Percentiles rank a stretch among this genome's conserved stretches.
phyloP scores from a whole-genome alignment of 805 yeast genomes.

The Schizosaccharomyces octosporus region DNA sequence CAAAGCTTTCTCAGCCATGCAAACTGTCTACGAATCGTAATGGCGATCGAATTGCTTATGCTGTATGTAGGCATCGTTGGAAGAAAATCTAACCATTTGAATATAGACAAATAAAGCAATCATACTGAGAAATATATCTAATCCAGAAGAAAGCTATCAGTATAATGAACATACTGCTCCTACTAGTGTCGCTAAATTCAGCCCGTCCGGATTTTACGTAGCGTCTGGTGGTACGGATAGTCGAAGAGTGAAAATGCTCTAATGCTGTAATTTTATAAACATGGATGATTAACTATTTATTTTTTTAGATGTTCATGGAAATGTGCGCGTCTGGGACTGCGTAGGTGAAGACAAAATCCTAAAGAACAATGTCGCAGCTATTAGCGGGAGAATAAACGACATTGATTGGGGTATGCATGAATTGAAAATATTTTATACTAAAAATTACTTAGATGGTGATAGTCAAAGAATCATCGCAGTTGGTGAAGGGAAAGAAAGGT shows the following conservation, averaged over 20 bases:
- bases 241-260: not conserved
- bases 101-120: slow-evolving; percentile 43
- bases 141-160: slow-evolving; percentile 31
- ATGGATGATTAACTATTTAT: not conserved
- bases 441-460: slow-evolving; percentile 29
- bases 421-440: not conserved
- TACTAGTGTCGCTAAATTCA: slow-evolving; percentile 64
- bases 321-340: slow-evolving; percentile 69
- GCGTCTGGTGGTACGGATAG: slow-evolving; percentile 45
- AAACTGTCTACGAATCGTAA: slow-evolving; percentile 52
- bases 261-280: not conserved
- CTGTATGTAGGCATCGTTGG: slow-evolving; percentile 12
- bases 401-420: slow-evolving; percentile 45
- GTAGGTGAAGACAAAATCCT: slow-evolving; percentile 29
- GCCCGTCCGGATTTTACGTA: slow-evolving; percentile 73
- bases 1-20: slow-evolving; percentile 43
- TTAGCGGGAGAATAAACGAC: slow-evolving; percentile 60
- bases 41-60: slow-evolving; percentile 51
- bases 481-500: slow-evolving; percentile 78
- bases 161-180: slow-evolving; percentile 44
- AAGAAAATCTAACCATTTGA: not conserved
- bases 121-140: slow-evolving; percentile 37
- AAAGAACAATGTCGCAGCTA: slow-evolving; percentile 47
- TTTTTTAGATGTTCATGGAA: slow-evolving; percentile 38
- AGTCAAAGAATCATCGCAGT: slow-evolving; percentile 70